Evolutionary conservation across 2,329 filamentous ascomycete genomes (phyloP), one percentile per base, ranked within the genome.

Genomic region (Thelonectria discophora): DNA sequence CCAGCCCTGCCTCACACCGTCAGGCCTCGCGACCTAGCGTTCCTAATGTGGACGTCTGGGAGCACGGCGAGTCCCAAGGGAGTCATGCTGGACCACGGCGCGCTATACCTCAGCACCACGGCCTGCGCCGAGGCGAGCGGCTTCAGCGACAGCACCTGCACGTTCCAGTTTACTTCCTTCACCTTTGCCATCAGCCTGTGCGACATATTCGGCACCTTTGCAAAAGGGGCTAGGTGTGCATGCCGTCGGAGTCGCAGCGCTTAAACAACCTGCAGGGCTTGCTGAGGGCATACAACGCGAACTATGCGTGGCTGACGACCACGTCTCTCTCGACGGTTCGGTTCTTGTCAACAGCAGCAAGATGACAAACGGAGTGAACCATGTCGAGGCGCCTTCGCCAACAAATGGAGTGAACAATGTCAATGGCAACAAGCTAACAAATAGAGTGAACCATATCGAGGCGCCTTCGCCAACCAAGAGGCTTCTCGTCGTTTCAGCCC

Each of bases 111-210:
- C 0, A 59, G 66, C n/a, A 58, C 51, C 0, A 61, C 56, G 2
- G 48, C 63, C 3, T 72, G 70, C 5, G 58, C 72, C 0, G 21
- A 24, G 21, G 21, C 21, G 6, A 24, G 21, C 21, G 21, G 21
- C 6, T 24, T 24, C 21, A 6, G 21, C 21, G 54, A 66, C 2
- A 60, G 65, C 1, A 68, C 43, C 45, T 71, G 60, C 24, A 72
- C 63, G 39, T 58, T 78, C 0, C 76, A 77, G 18, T 77, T 76
- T 27, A 69, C 74, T 2, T 65, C 76, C 0, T 71, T 70, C 17
- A 70, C 68, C 0, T 77, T 77, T 42, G 75, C 76, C 37, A 70
- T 69, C 0, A 64, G 61, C 7, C 62, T 73, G 13, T 63, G 66
- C 18, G 69, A 73, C 21, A 67, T 68, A 0, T 27, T 73, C 0